Base-by-base conservation (phyloP, 331 rosid species). In the Pyrus hybrid region DNA sequence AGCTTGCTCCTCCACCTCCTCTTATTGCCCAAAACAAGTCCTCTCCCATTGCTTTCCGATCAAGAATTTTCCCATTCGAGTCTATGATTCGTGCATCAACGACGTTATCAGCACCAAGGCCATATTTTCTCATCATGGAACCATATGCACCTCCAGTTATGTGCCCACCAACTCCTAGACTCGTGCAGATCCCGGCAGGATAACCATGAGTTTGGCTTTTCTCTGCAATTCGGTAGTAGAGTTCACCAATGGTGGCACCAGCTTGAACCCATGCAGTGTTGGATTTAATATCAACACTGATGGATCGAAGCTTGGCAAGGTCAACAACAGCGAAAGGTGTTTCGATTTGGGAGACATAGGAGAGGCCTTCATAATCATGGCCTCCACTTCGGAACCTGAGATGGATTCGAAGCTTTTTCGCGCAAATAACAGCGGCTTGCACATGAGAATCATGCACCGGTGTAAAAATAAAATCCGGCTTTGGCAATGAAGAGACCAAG, bases 1-100 rank as follows among this genome's bases (percentile, higher is more conserved):
- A 90, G 77, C 90, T 88, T 65, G 80, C 91, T 74, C 96, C 96
- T 60, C 93, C 93, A 13, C 96, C 91, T 22, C 96, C 96, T 80
- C 93, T 63, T 1, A 90, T 88, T 0, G 96, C 96, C 96, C 96
- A 90, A 82, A 90, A 90, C 3, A 85, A 21, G 10, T 90, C 96
- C 41, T 90, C 89, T 26, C 91, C 96, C 96, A 90, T 90, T 78
- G 83, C 60, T 57, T 14, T 17, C 17, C 90, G 79, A 16, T 90
- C 85, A 17, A 88, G 88, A 63, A 90, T 79, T 51, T 25, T 85
- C 0, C 93, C 91, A 3, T 80, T 82, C 0, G 67, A 83, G 56
- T 90, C 87, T 2, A 90, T 82, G 22, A 90, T 86, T 47, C 35
- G 54, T 8, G 96, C 93, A 56, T 90, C 93, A 2, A 83, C 17